These are phyloP conservation scores for Sarcomyxa edulis DNA, from an alignment of 768 basidiomycete species.

Conservation along the genomic window DNA sequence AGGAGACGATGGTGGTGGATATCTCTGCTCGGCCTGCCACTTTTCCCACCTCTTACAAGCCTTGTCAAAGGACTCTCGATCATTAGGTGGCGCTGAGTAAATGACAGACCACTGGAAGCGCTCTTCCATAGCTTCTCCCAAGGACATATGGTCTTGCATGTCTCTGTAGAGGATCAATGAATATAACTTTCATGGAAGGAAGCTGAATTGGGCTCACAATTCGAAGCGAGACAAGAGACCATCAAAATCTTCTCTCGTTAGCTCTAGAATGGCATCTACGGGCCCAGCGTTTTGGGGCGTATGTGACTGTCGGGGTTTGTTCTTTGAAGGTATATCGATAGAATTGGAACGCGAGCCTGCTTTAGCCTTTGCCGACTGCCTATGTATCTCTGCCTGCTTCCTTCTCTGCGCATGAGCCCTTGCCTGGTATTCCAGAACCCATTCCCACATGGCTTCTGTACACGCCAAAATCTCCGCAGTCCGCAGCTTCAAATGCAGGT, in stretches of 20 bases:
- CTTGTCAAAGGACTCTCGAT: constrained; percentile 51
- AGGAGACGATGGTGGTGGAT: neutral
- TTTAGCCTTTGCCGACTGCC: constrained; percentile 2
- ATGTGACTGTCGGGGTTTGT: constrained; percentile 1
- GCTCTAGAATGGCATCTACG: constrained; percentile 31
- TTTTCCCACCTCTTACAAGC: constrained; percentile 55
- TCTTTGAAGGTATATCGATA: constrained; percentile 3
- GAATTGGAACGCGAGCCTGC: constrained; percentile 11
- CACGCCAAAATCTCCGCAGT: constrained; percentile 65
- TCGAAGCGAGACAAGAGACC: constrained; percentile 51
- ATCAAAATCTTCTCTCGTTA: constrained; percentile 63
- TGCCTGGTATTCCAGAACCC: constrained; percentile 49
- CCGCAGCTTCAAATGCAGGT: constrained; percentile 58
- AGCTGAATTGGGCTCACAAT: constrained; percentile 38
- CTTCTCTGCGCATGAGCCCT: constrained; percentile 8
- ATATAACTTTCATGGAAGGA: neutral
- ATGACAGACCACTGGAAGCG: constrained; percentile 45
- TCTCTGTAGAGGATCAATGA: constrained; percentile 35
- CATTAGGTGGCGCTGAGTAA: constrained; percentile 33
- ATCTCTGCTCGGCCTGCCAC: constrained; percentile 33
- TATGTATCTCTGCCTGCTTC: constrained; percentile 6
- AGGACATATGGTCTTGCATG: constrained; percentile 55
- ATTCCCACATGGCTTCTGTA: constrained; percentile 79
- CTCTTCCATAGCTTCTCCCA: constrained; percentile 39
- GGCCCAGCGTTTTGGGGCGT: constrained; percentile 10